phyloP scores from a whole-genome alignment of 1,284 basidiomycete species.

The Rhodotorula sp. region DNA sequence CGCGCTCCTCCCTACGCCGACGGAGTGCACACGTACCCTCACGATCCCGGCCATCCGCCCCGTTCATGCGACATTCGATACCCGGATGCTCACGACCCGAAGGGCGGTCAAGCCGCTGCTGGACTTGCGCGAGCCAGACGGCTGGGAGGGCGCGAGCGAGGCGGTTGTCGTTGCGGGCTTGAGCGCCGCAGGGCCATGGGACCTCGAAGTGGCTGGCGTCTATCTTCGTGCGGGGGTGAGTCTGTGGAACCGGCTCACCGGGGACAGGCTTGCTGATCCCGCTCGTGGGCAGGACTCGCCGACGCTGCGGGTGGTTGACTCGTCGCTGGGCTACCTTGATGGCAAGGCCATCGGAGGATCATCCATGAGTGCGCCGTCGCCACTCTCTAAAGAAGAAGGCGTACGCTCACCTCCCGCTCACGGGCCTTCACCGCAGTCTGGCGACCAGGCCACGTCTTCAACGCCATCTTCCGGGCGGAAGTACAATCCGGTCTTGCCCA shows the following conservation, averaged over 20 bases:
- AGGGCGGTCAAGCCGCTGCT: conserved; percentile 55
- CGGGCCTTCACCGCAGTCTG: conserved; percentile 65
- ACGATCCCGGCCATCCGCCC: conserved; percentile 62
- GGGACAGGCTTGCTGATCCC: background rate
- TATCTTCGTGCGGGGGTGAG: conserved; percentile 56
- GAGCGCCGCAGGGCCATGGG: conserved; percentile 54
- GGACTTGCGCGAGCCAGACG: conserved; percentile 63
- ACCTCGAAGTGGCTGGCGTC: conserved; percentile 51
- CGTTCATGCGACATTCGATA: conserved; percentile 58
- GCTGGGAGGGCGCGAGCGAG: conserved; percentile 60
- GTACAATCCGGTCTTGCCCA: conserved; percentile 51
- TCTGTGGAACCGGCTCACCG: conserved; percentile 19
- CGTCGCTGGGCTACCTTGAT: conserved; percentile 11
- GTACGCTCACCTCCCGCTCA: background rate
- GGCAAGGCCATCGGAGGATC: background rate
- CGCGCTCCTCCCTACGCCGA: conserved; percentile 22
- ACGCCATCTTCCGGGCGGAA: conserved; percentile 60
- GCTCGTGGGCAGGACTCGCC: conserved; percentile 8
- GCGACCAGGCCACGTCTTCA: conserved; percentile 64
- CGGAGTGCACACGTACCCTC: conserved; percentile 66
- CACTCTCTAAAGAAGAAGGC: fast-evolving
- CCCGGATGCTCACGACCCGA: conserved; percentile 58
- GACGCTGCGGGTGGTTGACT: conserved; percentile 1
- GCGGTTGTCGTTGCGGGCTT: conserved; percentile 61
- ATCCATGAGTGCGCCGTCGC: background rate